phyloP scores from a whole-genome alignment of 2,329 filamentous ascomycete species.

The Apiospora kogelbergensis region DNA sequence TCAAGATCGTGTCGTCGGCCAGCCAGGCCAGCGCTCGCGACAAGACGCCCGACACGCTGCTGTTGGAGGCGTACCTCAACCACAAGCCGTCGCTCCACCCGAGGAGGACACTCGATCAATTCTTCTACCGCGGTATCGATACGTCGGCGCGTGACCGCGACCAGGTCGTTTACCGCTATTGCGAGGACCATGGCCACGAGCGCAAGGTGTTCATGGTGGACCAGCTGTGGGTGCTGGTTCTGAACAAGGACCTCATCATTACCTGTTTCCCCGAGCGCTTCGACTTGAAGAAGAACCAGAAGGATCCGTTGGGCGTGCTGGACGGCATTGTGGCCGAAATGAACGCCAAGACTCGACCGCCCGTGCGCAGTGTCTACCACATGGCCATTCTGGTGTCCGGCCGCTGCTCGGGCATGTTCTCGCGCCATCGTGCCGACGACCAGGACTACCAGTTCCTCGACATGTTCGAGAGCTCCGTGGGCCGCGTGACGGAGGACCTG shows the following conservation, averaged over 20 bases:
- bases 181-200: conserved; percentile 38
- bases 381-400: conserved; percentile 61
- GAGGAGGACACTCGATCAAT: conserved; percentile 64
- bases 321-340: conserved; percentile 65
- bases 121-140: conserved; percentile 64
- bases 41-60: conserved; percentile 40
- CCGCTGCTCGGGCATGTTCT: conserved; percentile 60
- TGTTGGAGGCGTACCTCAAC: conserved; percentile 47
- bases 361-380: conserved; percentile 61
- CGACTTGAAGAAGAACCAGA: conserved; percentile 54
- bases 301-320: conserved; percentile 61
- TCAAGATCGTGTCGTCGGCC: conserved; percentile 27
- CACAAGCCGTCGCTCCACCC: conserved; percentile 53
- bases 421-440: conserved; percentile 56
- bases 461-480: conserved; percentile 67
- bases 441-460: conserved; percentile 65
- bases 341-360: conserved; percentile 61
- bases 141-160: conserved; percentile 60
- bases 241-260: conserved; percentile 58
- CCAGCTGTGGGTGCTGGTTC: conserved; percentile 66
- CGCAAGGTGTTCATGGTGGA: conserved; percentile 68
- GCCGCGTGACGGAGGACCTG: conserved; percentile 51
- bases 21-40: conserved; percentile 31
- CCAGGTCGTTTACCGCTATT: conserved; percentile 64
- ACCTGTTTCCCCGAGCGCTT: conserved; percentile 59